These are phyloP conservation scores for Bipolaris bicolor DNA, from an alignment of 2,329 filamentous ascomycete species.

Conservation along the genomic window DNA sequence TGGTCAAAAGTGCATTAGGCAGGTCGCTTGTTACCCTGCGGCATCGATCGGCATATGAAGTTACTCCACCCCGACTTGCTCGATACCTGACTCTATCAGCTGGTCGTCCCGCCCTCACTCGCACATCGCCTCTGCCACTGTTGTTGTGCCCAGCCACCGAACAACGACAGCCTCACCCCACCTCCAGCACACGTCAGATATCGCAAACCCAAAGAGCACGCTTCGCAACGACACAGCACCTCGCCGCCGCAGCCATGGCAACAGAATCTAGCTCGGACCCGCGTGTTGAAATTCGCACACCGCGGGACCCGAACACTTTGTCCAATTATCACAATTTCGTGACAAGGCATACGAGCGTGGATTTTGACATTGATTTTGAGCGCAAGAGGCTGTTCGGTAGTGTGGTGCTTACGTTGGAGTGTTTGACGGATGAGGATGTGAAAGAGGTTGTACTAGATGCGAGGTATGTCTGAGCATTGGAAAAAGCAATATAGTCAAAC, in stretches of 20 bases:
- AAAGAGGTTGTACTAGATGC: conserved; percentile 86
- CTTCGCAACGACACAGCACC: conserved; percentile 30
- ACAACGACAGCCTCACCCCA: not conserved
- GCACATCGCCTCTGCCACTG: not conserved
- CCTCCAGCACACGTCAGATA: not conserved
- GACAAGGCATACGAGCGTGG: conserved; percentile 81
- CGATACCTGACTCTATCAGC: conserved; percentile 16
- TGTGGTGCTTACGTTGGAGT: conserved; percentile 77
- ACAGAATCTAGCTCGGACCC: conserved; percentile 48
- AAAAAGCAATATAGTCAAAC: not conserved
- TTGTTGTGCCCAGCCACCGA: not conserved
- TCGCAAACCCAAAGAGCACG: not conserved
- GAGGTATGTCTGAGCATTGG: conserved; percentile 50
- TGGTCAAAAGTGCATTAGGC: conserved; percentile 18
- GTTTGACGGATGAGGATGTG: conserved; percentile 73
- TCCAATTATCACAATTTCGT: conserved; percentile 90
- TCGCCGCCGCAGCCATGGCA: conserved; percentile 42
- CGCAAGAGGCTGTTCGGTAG: conserved; percentile 77
- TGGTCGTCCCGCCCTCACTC: not conserved
- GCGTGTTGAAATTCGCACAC: conserved; percentile 49
- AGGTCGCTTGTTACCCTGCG: conserved; percentile 17
- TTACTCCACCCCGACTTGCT: conserved; percentile 17
- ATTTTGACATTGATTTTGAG: conserved; percentile 84
- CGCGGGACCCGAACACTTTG: conserved; percentile 85
- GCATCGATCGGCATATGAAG: conserved; percentile 24